phyloP scores from a whole-genome alignment of 495 filamentous ascomycete genomes.

The Penicillium samsonianum region DNA sequence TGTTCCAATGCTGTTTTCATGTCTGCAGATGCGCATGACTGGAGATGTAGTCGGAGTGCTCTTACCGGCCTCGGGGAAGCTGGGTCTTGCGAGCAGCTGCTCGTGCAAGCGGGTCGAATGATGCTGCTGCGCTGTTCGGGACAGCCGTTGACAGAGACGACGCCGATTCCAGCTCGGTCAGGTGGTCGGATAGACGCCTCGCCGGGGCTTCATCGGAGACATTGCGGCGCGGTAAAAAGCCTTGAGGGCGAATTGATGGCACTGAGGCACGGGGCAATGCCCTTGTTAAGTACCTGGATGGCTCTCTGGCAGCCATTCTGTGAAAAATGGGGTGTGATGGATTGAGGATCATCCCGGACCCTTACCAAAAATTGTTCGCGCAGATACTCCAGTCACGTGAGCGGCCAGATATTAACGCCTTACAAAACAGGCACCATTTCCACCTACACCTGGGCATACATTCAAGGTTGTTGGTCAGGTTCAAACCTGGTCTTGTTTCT shows the following conservation, averaged over 20 bases:
- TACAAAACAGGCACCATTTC: slow-evolving; percentile 14
- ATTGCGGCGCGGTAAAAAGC: slow-evolving; percentile 46
- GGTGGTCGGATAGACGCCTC: slow-evolving; percentile 32
- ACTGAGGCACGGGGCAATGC: slow-evolving; percentile 42
- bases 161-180: slow-evolving; percentile 42
- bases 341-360: slow-evolving; percentile 15
- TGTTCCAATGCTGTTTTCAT: neutral
- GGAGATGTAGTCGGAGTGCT: neutral
- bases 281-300: slow-evolving; percentile 46
- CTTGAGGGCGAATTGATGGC: slow-evolving; percentile 38
- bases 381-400: slow-evolving; percentile 24
- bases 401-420: slow-evolving; percentile 9
- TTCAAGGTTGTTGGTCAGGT: no score
- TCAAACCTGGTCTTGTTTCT: no score
- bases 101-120: slow-evolving; percentile 60
- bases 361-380: slow-evolving; percentile 43
- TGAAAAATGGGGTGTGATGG: slow-evolving; percentile 21
- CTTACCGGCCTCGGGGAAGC: slow-evolving; percentile 68
- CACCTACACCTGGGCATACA: no score
- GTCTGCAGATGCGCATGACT: slow-evolving; percentile 8
- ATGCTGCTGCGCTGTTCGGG: slow-evolving; percentile 32
- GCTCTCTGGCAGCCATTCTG: slow-evolving; percentile 46
- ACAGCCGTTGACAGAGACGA: slow-evolving; percentile 35
- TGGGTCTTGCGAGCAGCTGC: slow-evolving; percentile 53
- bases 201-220: slow-evolving; percentile 47